These are phyloP conservation scores for Colletotrichum sp. DNA, from an alignment of 2,329 filamentous ascomycete genomes.

Conservation along the genomic window DNA sequence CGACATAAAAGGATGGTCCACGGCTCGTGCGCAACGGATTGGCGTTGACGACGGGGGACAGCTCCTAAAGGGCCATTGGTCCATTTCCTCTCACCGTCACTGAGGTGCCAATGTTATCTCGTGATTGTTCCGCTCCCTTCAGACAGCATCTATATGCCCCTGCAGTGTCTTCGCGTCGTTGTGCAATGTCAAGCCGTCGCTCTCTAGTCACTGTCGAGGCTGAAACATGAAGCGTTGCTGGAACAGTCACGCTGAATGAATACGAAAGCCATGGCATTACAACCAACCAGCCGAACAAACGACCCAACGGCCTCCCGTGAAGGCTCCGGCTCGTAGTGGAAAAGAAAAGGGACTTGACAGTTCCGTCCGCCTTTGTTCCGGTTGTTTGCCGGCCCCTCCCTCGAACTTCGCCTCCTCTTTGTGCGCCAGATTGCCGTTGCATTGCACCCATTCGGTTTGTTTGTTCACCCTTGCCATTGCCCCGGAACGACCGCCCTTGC, in stretches of 20 bases:
- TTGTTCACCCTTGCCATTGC: background rate
- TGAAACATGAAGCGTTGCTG: conserved; percentile 17
- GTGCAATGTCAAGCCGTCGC: background rate
- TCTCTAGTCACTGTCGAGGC: background rate
- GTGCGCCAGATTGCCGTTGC: conserved; percentile 1
- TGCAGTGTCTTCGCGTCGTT: background rate
- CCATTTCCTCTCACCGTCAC: background rate
- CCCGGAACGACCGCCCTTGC: background rate
- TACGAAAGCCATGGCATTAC: background rate
- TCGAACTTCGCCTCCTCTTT: conserved; percentile 4
- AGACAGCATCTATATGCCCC: background rate
- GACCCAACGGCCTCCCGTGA: background rate
- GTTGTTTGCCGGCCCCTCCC: background rate
- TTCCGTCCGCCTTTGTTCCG: background rate
- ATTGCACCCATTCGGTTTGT: background rate
- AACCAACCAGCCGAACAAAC: background rate
- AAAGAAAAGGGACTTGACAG: background rate
- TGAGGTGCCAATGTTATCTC: background rate
- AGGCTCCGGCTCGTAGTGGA: background rate
- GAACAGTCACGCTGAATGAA: background rate
- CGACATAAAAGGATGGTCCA: background rate
- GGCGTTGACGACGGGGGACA: background rate
- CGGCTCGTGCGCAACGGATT: conserved; percentile 3
- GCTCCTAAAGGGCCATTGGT: background rate
- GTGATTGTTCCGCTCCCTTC: background rate